Conservation (phyloP, 768 basidiomycete genomes). For the Krasilnikovozyma curviuscula region DNA sequence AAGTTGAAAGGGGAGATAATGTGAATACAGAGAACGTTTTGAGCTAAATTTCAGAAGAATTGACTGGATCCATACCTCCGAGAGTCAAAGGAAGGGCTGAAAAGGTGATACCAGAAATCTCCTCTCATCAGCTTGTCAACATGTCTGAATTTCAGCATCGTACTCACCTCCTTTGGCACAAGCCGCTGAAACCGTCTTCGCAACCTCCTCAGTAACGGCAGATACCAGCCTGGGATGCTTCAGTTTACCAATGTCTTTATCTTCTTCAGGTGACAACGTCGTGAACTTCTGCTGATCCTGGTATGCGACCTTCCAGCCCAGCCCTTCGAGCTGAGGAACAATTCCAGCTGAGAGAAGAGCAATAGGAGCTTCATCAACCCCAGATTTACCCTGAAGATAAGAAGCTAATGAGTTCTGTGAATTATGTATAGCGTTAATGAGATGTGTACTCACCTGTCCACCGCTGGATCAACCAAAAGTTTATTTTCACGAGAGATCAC, state of each 20-base stretch:
- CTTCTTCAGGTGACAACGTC: constrained; percentile 35
- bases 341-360: constrained; percentile 75
- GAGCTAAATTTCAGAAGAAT: constrained; percentile 35
- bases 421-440: neutral
- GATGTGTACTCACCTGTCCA: constrained; percentile 17
- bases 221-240: constrained; percentile 82
- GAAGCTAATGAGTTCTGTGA: neutral
- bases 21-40: neutral
- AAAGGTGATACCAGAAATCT: too few relatives aligned
- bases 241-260: constrained; percentile 69
- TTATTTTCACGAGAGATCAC: neutral
- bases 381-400: constrained; percentile 41
- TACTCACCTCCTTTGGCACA: too few relatives aligned
- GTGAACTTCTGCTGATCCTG: constrained; percentile 75
- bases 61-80: too few relatives aligned
- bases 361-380: constrained; percentile 60
- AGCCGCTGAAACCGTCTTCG: constrained; percentile 54
- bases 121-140: too few relatives aligned
- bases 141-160: too few relatives aligned
- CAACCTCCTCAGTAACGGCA: constrained; percentile 57
- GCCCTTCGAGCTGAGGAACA: constrained; percentile 46
- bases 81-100: constrained; percentile 78
- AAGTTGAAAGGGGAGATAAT: neutral
- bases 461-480: constrained; percentile 16
- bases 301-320: constrained; percentile 80